These are phyloP conservation scores for Knoxdaviesia proteae DNA, from an alignment of 2,329 filamentous ascomycete genomes.

Conservation along the genomic window DNA sequence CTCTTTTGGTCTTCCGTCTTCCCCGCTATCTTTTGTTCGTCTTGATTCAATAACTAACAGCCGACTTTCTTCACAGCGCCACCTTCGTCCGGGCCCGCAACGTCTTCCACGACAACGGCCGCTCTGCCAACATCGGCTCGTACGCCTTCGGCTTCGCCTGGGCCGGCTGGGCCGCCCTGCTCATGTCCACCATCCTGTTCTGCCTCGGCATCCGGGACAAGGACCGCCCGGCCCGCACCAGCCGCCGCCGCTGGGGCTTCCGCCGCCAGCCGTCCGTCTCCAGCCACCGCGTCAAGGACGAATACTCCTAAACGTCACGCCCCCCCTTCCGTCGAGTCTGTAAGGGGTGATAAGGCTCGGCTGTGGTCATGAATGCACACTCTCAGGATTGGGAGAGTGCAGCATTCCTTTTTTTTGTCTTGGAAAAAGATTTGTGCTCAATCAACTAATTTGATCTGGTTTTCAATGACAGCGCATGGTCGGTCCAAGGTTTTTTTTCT, in stretches of 20 bases:
- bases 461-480: too few relatives aligned
- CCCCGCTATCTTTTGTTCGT: background rate
- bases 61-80: slow-evolving; percentile 14
- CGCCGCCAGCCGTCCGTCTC: slow-evolving; percentile 8
- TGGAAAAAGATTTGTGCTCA: too few relatives aligned
- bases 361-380: too few relatives aligned
- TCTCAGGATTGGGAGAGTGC: too few relatives aligned
- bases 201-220: slow-evolving; percentile 36
- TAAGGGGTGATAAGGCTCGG: too few relatives aligned
- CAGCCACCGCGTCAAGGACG: slow-evolving; percentile 45
- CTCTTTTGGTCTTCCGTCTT: too few relatives aligned
- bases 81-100: slow-evolving; percentile 50
- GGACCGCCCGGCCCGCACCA: slow-evolving; percentile 10
- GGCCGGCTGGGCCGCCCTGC: slow-evolving; percentile 44
- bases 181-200: slow-evolving; percentile 48
- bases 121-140: slow-evolving; percentile 37
- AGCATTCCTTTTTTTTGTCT: too few relatives aligned
- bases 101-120: slow-evolving; percentile 34
- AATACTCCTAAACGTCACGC: slow-evolving; percentile 30
- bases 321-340: too few relatives aligned
- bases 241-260: slow-evolving; percentile 14
- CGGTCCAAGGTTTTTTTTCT: too few relatives aligned
- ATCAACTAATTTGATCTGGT: too few relatives aligned
- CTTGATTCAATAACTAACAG: slow-evolving; percentile 6
- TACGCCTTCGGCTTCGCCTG: slow-evolving; percentile 63